Conservation (phyloP, 805 yeast species). For the Hanseniaspora vineae region DNA sequence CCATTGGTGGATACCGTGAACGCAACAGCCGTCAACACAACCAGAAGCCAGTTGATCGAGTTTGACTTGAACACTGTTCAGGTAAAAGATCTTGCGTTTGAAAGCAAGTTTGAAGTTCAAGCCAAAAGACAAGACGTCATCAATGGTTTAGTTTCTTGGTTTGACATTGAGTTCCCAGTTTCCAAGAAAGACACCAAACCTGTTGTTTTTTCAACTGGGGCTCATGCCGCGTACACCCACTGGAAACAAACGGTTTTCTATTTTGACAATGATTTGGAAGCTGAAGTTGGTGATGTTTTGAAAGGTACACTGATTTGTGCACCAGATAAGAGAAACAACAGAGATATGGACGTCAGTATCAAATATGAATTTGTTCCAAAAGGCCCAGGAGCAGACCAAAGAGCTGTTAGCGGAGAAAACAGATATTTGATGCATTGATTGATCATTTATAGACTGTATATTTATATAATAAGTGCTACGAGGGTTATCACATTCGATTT, state of each 20-base stretch:
- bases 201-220: constrained; percentile 82
- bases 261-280: constrained; percentile 63
- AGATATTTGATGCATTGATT: constrained; percentile 63
- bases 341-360: constrained; percentile 80
- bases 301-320: constrained; percentile 59
- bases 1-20: constrained; percentile 96
- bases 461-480: not conserved
- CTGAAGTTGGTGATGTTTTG: constrained; percentile 64
- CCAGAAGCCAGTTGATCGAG: constrained; percentile 55
- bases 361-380: constrained; percentile 33
- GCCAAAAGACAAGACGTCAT: constrained; percentile 70
- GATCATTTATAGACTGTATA: constrained; percentile 1
- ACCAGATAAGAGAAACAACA: constrained; percentile 69
- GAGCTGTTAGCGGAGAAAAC: constrained; percentile 47
- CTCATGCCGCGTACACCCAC: constrained; percentile 87
- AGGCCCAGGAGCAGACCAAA: constrained; percentile 33
- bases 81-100: constrained; percentile 69
- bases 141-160: constrained; percentile 90
- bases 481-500: not conserved
- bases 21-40: constrained; percentile 60
- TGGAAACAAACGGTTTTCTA: constrained; percentile 98
- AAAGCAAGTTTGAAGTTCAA: constrained; percentile 50
- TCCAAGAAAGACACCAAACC: constrained; percentile 35
- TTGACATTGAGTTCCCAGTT: constrained; percentile 78
- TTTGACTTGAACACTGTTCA: constrained; percentile 85